Base-by-base conservation (phyloP, 164 flowering plant species). In the Cinnamomum micranthum region DNA sequence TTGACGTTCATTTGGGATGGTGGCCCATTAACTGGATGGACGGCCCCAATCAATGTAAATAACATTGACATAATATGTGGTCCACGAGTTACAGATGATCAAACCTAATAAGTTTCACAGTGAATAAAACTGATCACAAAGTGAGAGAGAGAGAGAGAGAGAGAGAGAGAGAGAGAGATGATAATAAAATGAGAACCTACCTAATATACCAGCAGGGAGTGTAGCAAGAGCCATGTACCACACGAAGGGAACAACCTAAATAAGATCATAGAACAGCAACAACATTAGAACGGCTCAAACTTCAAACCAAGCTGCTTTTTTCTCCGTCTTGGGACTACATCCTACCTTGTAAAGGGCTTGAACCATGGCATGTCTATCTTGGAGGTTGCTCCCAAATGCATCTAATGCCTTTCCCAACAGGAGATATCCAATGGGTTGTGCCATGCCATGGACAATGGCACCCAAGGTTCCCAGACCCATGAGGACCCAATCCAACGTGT, bases 211-310 rank as follows among this genome's bases (percentile, higher is more conserved):
- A 27, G 92, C 92, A 66, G 92, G 91, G 71, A 91, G 84, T 4
- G 92, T 88, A 5, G 92, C 92, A 15, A 86, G 41, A 31, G 95
- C 89, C 92, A 91, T 89, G 75, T 87, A 89, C 88, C 89, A 91
- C 51, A 89, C 92, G 70, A 65, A 91, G 17, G 92, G 92, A 81
- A 91, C 78, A 73, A 91, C 87, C 92, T 91, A 74, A 68, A 22
- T 35, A 50, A 50, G 65, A 67, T 0, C 13, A 55, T 17, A 50
- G 25, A 23, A n/a, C 71, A 69, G 15, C 50, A 66, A 50, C 17
- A 73, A 28, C 24, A 51, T 50, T 24, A 73, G 28, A 51, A 50
- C 25, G 33, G 6, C 20, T 50, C 24, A 60, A 25, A 60, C 12
- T 66, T 15, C 6, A 64, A 22, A n/a, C 14, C 67, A 23, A 64